Evolutionary conservation across 192 early-diverging fungal species (phyloP).

Genomic region (Backusella morwellensis): DNA sequence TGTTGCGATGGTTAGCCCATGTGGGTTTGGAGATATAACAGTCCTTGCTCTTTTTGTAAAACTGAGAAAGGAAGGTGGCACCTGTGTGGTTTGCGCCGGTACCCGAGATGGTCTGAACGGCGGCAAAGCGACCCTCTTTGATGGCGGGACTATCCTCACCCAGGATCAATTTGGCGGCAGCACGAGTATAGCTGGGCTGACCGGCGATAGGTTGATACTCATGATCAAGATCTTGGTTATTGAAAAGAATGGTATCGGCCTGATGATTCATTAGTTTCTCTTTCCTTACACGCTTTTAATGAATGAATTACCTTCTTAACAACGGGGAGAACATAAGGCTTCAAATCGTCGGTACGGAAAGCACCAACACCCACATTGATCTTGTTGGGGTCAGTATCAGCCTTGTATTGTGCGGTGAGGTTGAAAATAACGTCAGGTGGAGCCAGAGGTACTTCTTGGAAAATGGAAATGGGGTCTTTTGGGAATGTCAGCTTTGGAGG

Average conservation of each 20-base stretch:
- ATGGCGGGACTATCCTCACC: constrained; percentile 62
- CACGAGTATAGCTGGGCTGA: constrained; percentile 70
- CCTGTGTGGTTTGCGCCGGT: constrained; percentile 90
- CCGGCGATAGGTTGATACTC: constrained; percentile 95
- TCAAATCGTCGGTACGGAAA: constrained; percentile 87
- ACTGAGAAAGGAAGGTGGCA: constrained; percentile 78
- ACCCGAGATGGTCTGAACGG: constrained; percentile 92
- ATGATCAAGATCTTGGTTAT: constrained; percentile 77
- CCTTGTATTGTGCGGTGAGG: constrained; percentile 80
- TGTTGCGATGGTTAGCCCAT: constrained; percentile 93
- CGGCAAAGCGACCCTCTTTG: constrained; percentile 31
- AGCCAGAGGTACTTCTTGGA: constrained; percentile 54
- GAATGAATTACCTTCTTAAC: constrained; percentile 74
- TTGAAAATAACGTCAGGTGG: constrained; percentile 92
- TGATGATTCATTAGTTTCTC: constrained; percentile 9
- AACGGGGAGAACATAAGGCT: constrained; percentile 94
- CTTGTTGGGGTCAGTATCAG: constrained; percentile 75
- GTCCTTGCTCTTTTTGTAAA: constrained; percentile 58
- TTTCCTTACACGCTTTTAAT: not conserved
- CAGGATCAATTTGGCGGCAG: constrained; percentile 81
- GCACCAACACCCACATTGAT: constrained; percentile 97
- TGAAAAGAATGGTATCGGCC: constrained; percentile 74
- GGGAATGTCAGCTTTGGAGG: not conserved
- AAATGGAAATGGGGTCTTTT: constrained; percentile 41
- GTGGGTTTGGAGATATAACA: constrained; percentile 94